Evolutionary conservation across 2,329 filamentous ascomycete species (phyloP).

Genomic region (Aureobasidium sp.): DNA sequence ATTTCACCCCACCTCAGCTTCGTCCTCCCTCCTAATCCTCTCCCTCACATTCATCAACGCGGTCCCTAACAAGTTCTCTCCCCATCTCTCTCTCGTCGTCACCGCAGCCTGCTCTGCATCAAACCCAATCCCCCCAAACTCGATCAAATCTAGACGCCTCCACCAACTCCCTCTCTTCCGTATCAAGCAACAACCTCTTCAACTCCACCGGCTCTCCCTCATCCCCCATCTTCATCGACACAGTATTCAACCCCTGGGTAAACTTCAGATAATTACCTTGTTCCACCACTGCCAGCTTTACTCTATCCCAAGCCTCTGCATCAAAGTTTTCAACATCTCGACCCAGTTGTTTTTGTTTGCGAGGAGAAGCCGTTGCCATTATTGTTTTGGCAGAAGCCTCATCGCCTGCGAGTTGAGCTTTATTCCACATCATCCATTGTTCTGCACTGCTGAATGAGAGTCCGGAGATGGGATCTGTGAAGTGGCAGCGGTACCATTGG

Average conservation of each 20-base stretch:
- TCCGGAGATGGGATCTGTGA: not conserved
- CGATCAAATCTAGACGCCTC: constrained; percentile 49
- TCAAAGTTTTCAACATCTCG: constrained; percentile 48
- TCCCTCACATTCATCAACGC: constrained; percentile 52
- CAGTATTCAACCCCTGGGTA: constrained; percentile 27
- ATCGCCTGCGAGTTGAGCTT: not conserved
- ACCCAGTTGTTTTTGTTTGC: constrained; percentile 46
- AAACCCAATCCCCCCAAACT: constrained; percentile 62
- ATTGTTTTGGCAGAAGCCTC: not conserved
- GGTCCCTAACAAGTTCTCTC: constrained; percentile 55
- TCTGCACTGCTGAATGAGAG: not conserved
- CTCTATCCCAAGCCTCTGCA: constrained; percentile 41
- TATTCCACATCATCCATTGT: constrained; percentile 10
- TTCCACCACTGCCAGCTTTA: constrained; percentile 48
- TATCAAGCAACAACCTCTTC: constrained; percentile 43
- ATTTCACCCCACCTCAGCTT: not conserved
- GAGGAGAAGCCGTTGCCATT: not conserved
- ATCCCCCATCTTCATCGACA: not conserved
- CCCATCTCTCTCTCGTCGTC: constrained; percentile 45
- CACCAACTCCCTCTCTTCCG: constrained; percentile 52
- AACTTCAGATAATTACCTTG: constrained; percentile 56
- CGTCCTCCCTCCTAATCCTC: constrained; percentile 37
- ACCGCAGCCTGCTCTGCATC: constrained; percentile 37
- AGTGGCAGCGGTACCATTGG: constrained; percentile 46
- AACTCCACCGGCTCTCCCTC: constrained; percentile 21